Evolutionary conservation across 306 rosid species (phyloP).

Genomic region (Acacia crassicarpa): DNA sequence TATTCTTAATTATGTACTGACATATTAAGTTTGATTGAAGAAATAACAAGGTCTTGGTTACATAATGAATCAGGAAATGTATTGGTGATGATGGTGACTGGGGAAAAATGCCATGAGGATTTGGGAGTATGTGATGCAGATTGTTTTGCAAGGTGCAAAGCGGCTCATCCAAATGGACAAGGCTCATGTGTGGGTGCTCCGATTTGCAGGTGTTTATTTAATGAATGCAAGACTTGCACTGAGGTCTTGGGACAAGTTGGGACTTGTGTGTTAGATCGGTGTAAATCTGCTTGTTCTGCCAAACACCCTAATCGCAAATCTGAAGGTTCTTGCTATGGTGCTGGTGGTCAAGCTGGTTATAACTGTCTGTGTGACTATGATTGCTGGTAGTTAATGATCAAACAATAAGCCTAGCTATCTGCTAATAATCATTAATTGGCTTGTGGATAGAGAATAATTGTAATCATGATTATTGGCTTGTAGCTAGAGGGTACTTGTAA

Average conservation of each 20-base stretch:
- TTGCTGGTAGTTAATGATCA: background rate
- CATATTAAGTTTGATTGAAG: no score
- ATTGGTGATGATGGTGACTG: background rate
- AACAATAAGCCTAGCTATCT: no score
- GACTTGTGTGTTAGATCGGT: background rate
- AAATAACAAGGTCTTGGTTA: no score
- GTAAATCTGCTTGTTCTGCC: background rate
- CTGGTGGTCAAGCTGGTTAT: background rate
- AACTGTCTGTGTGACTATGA: background rate
- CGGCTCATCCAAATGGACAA: background rate
- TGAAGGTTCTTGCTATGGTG: background rate
- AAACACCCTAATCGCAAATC: background rate
- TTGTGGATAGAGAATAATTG: no score
- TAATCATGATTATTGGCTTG: no score
- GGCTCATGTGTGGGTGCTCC: background rate
- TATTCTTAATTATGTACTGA: no score
- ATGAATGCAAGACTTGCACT: background rate
- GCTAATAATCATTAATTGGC: no score
- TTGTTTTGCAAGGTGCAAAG: background rate
- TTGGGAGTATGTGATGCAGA: background rate
- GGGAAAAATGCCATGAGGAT: background rate
- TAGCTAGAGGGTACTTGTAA: no score
- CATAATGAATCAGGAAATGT: background rate
- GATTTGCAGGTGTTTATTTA: background rate
- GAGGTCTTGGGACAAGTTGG: background rate